Base-by-base conservation (phyloP, 208 protist species). In the Acanthamoeba triangularis region DNA sequence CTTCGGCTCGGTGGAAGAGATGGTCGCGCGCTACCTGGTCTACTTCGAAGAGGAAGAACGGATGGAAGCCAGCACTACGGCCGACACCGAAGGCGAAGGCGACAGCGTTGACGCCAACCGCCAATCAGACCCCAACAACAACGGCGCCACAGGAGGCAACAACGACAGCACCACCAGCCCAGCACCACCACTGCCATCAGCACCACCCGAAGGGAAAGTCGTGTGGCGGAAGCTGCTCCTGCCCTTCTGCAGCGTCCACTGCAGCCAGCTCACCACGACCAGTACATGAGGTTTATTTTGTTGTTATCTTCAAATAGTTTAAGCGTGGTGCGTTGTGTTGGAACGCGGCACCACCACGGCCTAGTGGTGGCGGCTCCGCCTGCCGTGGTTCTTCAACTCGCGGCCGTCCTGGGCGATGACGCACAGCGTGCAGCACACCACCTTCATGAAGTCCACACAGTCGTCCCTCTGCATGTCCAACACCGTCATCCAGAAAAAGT, bases 1-100 rank as follows among this genome's bases (percentile, higher is more conserved):
- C 63, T 72, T 72, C 18, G 63, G 63, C 10, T 72, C 63, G 63
- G 30, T 72, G 63, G 63, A 72, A n/a, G 63, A 72, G 63, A 72
- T 72, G 63, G 14, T 37, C 63, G 1, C 8, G n/a, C 63, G 63
- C n/a, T 72, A 72, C n/a, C 30, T 72, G 6, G 10, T 72, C 63
- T 72, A 72, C 63, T 72, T 72, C 37, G 63, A 72, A 35, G 63
- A 65, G 59, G 59, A 72, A 14, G 63, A 72, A 8, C 0, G 63
- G 37, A 35, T 35, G 5, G n/a, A 72, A 3, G n/a, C 23, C 23
- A 20, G 3, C 63, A 37, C 63, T 35, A 16, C 63, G 16, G 54
- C 54, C 16, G 54, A 61, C 63, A 72, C n/a, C 63, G 20, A 18
- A 63, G 56, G 56, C 56, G 56, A 28, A 0, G 56, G 20, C 23